Percentiles rank a stretch among this genome's conserved stretches.
Evolutionary conservation across 148 eudicot species (phyloP).

Genomic region (Pouteria glomerata): DNA sequence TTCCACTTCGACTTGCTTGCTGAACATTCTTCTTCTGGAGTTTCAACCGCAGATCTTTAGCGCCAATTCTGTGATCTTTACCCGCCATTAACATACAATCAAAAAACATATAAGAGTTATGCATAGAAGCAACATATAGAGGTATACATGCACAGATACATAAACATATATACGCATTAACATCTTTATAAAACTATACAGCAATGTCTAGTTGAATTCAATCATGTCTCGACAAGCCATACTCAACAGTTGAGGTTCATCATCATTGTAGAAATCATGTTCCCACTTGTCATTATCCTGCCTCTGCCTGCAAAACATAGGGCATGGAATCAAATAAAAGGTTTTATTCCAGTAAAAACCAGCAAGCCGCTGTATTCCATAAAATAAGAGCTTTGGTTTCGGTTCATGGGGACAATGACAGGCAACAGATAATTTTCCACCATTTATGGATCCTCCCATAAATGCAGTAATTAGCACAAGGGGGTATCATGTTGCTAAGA

Average conservation of each 20-base stretch:
- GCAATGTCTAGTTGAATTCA: not conserved
- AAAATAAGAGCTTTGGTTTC: no score
- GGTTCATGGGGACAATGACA: no score
- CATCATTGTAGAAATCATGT: slow-evolving; percentile 60
- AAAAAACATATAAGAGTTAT: slow-evolving; percentile 3
- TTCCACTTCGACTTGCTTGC: slow-evolving; percentile 40
- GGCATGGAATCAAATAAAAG: no score
- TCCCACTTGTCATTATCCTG: slow-evolving; percentile 90
- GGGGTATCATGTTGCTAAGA: no score
- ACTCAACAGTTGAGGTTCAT: slow-evolving; percentile 37
- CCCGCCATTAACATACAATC: slow-evolving; percentile 28
- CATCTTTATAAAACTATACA: not conserved
- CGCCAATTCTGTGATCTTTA: slow-evolving; percentile 57
- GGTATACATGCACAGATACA: no score
- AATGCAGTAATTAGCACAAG: no score
- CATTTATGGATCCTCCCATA: no score
- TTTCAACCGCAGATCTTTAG: slow-evolving; percentile 79
- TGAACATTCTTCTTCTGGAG: slow-evolving; percentile 61
- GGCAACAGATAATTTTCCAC: no score
- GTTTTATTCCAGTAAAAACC: no score
- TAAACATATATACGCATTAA: not conserved
- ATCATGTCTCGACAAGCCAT: no score
- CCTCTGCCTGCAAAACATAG: slow-evolving; percentile 37
- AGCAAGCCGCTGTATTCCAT: no score
- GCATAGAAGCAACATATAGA: not conserved